phyloP scores from a whole-genome alignment of 2,329 filamentous ascomycete genomes.

The Fusarium stilboides region DNA sequence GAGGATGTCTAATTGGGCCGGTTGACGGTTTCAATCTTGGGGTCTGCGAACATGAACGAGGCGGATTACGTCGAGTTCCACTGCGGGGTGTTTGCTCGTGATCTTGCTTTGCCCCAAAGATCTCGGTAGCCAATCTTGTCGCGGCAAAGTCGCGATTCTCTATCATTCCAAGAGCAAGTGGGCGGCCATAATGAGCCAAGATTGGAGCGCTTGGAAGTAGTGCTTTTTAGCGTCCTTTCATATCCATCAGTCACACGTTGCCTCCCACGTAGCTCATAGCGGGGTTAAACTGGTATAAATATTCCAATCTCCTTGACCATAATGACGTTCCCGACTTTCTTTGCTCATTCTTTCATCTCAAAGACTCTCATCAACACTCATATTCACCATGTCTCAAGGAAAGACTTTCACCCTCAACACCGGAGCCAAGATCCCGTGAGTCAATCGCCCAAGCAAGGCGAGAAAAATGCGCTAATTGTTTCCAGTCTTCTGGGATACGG shows the following conservation, averaged over 20 bases:
- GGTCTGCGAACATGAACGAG: too few species aligned
- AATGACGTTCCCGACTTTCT: too few species aligned
- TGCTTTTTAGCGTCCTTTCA: conserved; percentile 1
- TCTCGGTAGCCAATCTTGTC: too few species aligned
- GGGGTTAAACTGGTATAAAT: conserved; percentile 1
- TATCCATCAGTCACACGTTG: neutral
- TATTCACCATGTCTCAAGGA: conserved; percentile 14
- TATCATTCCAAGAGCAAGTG: neutral
- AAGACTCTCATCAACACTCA: neutral
- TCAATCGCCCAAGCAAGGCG: neutral
- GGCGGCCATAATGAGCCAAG: neutral
- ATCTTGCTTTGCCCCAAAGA: too few species aligned
- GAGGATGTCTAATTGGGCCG: too few species aligned
- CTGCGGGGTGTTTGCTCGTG: too few species aligned
- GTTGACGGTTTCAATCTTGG: too few species aligned
- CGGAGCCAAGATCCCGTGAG: conserved; percentile 18
- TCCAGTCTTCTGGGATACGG: conserved; percentile 15
- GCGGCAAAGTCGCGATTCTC: conserved; percentile 10
- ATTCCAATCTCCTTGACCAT: too few species aligned
- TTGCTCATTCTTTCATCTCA: too few species aligned
- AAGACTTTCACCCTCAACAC: conserved; percentile 21
- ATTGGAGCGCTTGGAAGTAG: conserved; percentile 24
- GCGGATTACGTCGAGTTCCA: too few species aligned
- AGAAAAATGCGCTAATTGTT: neutral
- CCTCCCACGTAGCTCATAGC: neutral